Percentiles rank a stretch among this genome's conserved stretches.
These are phyloP conservation scores for Terana coerulea DNA, from an alignment of 768 basidiomycete species.

Conservation along the genomic window DNA sequence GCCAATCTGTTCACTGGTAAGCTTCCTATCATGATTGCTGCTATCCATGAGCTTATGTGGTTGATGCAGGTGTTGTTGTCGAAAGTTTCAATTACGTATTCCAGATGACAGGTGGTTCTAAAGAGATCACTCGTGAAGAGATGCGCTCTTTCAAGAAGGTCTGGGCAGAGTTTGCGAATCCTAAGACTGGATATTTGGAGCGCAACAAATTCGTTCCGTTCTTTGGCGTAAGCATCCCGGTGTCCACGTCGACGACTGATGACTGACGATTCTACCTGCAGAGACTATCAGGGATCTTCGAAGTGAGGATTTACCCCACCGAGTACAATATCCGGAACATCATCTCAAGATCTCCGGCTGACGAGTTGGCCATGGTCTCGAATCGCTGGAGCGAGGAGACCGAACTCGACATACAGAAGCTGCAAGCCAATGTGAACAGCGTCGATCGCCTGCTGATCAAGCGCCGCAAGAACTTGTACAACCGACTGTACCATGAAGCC, in stretches of 20 bases:
- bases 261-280: conserved; percentile 26
- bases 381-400: neutral
- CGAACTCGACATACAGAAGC: conserved; percentile 38
- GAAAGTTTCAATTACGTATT: conserved; percentile 96
- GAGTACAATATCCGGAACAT: conserved; percentile 65
- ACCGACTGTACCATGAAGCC: conserved; percentile 85
- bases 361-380: conserved; percentile 48
- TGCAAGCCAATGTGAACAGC: conserved; percentile 52
- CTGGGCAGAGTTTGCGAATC: conserved; percentile 83
- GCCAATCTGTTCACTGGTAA: conserved; percentile 92
- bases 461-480: conserved; percentile 65
- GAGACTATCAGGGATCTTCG: conserved; percentile 85
- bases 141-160: conserved; percentile 94
- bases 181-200: conserved; percentile 74
- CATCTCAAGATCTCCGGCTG: conserved; percentile 43
- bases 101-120: conserved; percentile 79
- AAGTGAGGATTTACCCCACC: conserved; percentile 78
- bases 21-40: no score
- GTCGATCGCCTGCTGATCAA: conserved; percentile 66
- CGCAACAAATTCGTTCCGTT: conserved; percentile 70
- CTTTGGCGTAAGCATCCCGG: conserved; percentile 59
- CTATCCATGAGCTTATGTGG: neutral
- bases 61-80: conserved; percentile 71
- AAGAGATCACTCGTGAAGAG: conserved; percentile 80
- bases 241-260: neutral